Base-by-base conservation (phyloP, 352 stramenopile genomes). In the Globisporangium camurandrum region DNA sequence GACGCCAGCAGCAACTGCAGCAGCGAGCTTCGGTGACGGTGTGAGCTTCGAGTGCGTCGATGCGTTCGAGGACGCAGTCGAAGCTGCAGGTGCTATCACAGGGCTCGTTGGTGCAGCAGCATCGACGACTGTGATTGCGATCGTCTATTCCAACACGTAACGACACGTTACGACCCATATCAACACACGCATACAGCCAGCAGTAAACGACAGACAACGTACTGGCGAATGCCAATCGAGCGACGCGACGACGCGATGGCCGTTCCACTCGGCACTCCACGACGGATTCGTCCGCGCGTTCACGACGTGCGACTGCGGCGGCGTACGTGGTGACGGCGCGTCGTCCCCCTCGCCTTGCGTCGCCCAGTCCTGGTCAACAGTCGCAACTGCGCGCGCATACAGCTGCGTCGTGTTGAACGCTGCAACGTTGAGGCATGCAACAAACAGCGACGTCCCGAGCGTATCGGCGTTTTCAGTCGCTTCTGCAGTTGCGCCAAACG, bases 361-460 rank as follows among this genome's bases (percentile, higher is more conserved):
- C 41, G 64, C 83, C 83, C 83, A 94, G 45, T 81, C 65, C 71
- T 94, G 83, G 33, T 94, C 83, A 26, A 94, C 80, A 16, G 63
- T 81, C 20, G 83, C 64, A 23, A 83, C 44, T 19, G 75, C 78
- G 48, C 78, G 83, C 44, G 86, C 51, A 36, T 78, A 88, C 10
- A 88, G 51, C 47, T 62, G 70, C 30, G 71, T 58, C 12, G 59
- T 65, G 7, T 46, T 50, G 33, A 31, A 37, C 0, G 37, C 42
- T 17, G 69, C 40, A 4, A 88, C 49, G 49, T 87, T 66, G 14
- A 88, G 22, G 42, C 81, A 88, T 16, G 67, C 65, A 26, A 74
- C 66, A 51, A 92, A 92, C 17, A 88, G 56, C 19, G 73, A 89
- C n/a, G 75, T 86, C 17, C 61, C 66, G 37, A 81, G 51, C 9